Evolutionary conservation across 495 filamentous ascomycete species (phyloP), one percentile per base, ranked within the genome.

Genomic region (Cryomyces antarcticus): DNA sequence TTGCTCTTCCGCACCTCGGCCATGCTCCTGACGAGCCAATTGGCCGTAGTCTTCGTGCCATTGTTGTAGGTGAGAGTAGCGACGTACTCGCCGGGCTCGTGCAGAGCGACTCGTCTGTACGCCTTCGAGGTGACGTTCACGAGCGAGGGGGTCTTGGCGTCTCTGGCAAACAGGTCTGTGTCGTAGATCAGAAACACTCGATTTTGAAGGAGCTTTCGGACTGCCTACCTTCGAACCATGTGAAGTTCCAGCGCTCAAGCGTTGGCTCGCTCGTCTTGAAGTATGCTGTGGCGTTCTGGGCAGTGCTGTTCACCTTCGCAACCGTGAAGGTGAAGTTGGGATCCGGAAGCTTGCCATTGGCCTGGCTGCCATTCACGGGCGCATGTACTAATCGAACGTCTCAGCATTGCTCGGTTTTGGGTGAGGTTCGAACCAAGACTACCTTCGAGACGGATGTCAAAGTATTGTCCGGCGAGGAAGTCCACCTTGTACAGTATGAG

Each of bases 331-430:
- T 72, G 60, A 84, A 84, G 46, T 71, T 64, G 35, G 73, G 61
- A 50, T 84, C 79, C 27, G 38, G 38, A 13, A 10, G 9, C 36
- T 58, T 54, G 31, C 67, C 67, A 41, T 65, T 70, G 45, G 75
- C 75, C 57, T 83, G 75, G 17, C 75, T 79, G 33, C 79, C 79
- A 57, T 84, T 84, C 55, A 76, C 61, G 2, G 79, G 79, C 4
- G 78, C 78, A 50, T 84, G 79, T 31, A 84, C 70, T 24, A 24
- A 24, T 24, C 17, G 17, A 24, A 2, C 17, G 17, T 2, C 17
- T 24, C 17, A 24, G 17, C 17, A 24, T 24, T 24, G 17, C 17
- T 24, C 17, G 17, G 17, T 24, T 24, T 24, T 2, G 2, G 17
- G 17, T 24, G 17, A 24, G 17, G 17, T 24, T 24, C 2, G 17